phyloP scores from a whole-genome alignment of 805 yeast species.

The Kregervanrija pseudodelftensis region DNA sequence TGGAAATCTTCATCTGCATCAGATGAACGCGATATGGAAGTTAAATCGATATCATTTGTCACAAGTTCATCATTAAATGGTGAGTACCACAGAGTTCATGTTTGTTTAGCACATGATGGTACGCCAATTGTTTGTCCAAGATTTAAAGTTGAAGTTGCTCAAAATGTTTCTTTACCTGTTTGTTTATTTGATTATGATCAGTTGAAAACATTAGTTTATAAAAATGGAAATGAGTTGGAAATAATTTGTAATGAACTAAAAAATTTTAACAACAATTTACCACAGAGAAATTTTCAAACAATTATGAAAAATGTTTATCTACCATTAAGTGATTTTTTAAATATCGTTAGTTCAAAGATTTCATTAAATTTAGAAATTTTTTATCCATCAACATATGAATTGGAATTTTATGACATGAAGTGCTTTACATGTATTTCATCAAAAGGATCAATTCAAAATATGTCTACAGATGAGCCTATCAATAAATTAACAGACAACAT shows the following conservation, averaged over 20 bases:
- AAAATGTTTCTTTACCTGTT: slow-evolving; percentile 50
- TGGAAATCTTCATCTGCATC: slow-evolving; percentile 81
- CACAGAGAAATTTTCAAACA: slow-evolving; percentile 32
- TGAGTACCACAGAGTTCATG: slow-evolving; percentile 59
- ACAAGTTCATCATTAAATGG: slow-evolving; percentile 90
- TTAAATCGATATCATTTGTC: slow-evolving; percentile 55
- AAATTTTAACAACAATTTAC: slow-evolving; percentile 8
- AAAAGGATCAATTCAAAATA: slow-evolving; percentile 9
- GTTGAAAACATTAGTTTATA: slow-evolving; percentile 23
- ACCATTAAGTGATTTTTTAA: slow-evolving; percentile 54
- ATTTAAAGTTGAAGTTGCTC: slow-evolving; percentile 40
- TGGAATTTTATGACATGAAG: slow-evolving; percentile 23
- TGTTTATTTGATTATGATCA: slow-evolving; percentile 50
- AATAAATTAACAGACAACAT: slow-evolving; percentile 25
- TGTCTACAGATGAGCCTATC: slow-evolving; percentile 5
- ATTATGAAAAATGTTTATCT: slow-evolving; percentile 43
- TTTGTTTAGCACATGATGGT: slow-evolving; percentile 73
- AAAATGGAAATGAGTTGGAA: slow-evolving; percentile 11
- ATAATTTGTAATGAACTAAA: slow-evolving; percentile 12
- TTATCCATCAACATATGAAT: slow-evolving; percentile 54
- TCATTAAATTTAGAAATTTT: slow-evolving; percentile 69
- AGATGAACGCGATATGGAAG: slow-evolving; percentile 12
- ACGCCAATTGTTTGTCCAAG: slow-evolving; percentile 78
- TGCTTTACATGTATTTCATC: slow-evolving; percentile 18
- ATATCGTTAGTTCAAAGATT: slow-evolving; percentile 47